Evolutionary conservation across 2,329 filamentous ascomycete species (phyloP), one percentile per base, ranked within the genome.

Genomic region (Pseudodiploospora longispora): DNA sequence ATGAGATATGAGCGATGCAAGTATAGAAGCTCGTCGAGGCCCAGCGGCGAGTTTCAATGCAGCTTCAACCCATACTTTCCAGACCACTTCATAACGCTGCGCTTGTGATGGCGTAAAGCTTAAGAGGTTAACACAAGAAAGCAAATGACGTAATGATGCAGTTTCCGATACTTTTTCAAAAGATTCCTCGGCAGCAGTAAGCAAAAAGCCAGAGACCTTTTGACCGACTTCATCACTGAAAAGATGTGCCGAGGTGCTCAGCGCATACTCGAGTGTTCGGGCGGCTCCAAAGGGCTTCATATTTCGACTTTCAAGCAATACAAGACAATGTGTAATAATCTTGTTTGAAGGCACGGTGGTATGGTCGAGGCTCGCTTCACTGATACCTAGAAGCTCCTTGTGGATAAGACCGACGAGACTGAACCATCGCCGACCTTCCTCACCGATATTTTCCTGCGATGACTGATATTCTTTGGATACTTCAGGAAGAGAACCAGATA

Each of bases 401-500:
- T 71, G 61, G 4, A 80, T 63, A 19, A 67, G 64, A 2, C 70
- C 70, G 1, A 69, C 70, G 7, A 88, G 63, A 2, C 74, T 65
- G 48, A 85, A 83, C 66, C 87, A 87, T 1, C 85, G 80, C 38
- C 72, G 69, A 0, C 82, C 82, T 54, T 85, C 76, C 6, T 80
- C 71, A 7, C 78, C 76, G 28, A 95, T 72, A 35, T 71, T 69
- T 41, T 78, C 73, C 59, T 95, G 88, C 0, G 87, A 94, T 36
- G 73, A 72, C 28, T 77, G 73, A 52, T 86, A 86, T 12, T 88
- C 85, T 49, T 83, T 83, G 0, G 88, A 89, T 44, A 91, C 81
- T 57, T 91, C 88, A 1, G 90, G 88, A 5, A 87, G 74, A 0
- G 88, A 94, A 5, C 78, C 77, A 43, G 81, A 82, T 45, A 95